These are phyloP conservation scores for Alnus rubra DNA, from an alignment of 306 rosid genomes.

Conservation along the genomic window DNA sequence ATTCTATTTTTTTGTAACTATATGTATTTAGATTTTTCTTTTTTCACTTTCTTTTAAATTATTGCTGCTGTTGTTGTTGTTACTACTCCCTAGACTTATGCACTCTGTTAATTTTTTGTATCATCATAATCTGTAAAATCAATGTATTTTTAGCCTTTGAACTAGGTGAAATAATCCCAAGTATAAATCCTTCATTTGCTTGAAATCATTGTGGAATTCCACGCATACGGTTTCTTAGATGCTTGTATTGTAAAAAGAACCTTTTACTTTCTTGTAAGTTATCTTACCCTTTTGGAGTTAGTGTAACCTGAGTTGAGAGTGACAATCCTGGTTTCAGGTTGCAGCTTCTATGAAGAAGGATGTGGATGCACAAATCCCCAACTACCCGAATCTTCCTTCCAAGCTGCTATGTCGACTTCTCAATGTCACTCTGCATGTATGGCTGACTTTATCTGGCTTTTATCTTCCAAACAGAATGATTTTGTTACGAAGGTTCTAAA, in stretches of 20 bases:
- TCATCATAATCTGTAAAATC: not conserved
- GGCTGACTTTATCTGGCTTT: not conserved
- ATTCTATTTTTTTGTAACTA: not conserved
- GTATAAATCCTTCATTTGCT: not conserved
- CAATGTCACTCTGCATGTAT: constrained; percentile 85
- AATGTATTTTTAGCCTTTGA: not conserved
- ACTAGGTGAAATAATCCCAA: not conserved
- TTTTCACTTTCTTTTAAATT: no score
- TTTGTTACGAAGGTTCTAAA: not conserved
- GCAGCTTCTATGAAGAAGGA: constrained; percentile 91
- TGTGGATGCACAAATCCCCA: constrained; percentile 73
- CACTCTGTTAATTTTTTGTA: not conserved
- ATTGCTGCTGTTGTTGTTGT: no score
- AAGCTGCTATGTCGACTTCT: constrained; percentile 81
- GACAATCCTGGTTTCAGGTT: constrained; percentile 54
- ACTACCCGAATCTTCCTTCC: constrained; percentile 81
- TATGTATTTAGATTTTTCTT: not conserved
- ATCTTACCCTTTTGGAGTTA: not conserved
- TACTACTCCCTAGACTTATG: not conserved
- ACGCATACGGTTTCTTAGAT: not conserved
- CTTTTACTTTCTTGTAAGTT: not conserved
- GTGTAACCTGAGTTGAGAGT: constrained; percentile 4
- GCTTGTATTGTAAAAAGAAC: not conserved
- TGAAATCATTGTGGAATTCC: not conserved
- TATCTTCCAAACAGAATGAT: not conserved